Base-by-base conservation (phyloP, 2,329 filamentous ascomycete genomes). In the Proliferodiscus dingleyae region DNA sequence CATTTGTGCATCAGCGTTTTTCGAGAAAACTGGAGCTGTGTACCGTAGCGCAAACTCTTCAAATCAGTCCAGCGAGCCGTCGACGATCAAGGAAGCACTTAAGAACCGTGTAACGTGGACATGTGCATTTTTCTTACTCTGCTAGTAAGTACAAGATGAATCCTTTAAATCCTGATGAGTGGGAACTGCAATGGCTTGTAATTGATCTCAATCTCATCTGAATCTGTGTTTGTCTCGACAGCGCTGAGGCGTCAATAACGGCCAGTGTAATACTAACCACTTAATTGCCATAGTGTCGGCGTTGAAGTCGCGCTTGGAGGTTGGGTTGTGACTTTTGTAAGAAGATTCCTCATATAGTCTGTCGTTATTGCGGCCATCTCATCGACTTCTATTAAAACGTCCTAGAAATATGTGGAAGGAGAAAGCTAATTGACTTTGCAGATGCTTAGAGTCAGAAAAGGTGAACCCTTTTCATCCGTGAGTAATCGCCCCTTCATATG, bases 301-400 rank as follows among this genome's bases (percentile, higher is more conserved):
- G 74, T 79, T 4, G 88, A 95, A 64, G 83, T 88, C 49, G 79
- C 78, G 1, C 69, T 89, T 2, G 83, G 83, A 13, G 87, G 86
- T 11, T 90, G 87, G 87, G 83, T 94, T 50, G 83, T 88, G 39
- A 85, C 83, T 0, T 93, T 94, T 62, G 32, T 34, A 34, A 16
- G 32, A 16, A 34, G 16, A 15, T 15, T 18, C 16, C 32, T 34
- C 32, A 10, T 10, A 10, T 16, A 34, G 8, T 34, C 16, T 19
- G 1, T 18, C 9, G n/a, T n/a, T n/a, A n/a, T n/a, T n/a, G n/a
- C n/a, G n/a, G n/a, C n/a, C n/a, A n/a, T n/a, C n/a, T n/a, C n/a
- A n/a, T n/a, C n/a, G n/a, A n/a, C n/a, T n/a, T n/a, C n/a, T n/a
- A n/a, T n/a, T n/a, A n/a, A n/a, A n/a, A n/a, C n/a, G n/a, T n/a